These are phyloP conservation scores for Scheffersomyces stipitis DNA, from an alignment of 805 yeast genomes.

Conservation along the genomic window DNA sequence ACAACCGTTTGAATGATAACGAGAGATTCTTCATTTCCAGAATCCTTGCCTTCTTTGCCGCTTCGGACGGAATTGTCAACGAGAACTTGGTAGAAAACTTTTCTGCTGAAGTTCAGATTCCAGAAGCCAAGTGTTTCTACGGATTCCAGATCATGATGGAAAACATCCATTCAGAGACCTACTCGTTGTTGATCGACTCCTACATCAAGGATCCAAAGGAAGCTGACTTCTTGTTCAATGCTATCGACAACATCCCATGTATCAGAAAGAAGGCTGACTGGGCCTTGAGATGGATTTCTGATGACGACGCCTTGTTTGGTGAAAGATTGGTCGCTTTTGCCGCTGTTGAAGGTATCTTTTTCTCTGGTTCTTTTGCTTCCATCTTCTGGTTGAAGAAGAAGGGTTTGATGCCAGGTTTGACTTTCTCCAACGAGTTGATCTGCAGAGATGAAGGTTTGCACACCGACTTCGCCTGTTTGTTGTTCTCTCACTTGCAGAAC, in stretches of 20 bases:
- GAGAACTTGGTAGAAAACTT: constrained; percentile 97
- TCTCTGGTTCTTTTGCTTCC: constrained; percentile 97
- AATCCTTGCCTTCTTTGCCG: constrained; percentile 96
- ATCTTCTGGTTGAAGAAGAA: constrained; percentile 98
- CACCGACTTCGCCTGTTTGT: constrained; percentile 95
- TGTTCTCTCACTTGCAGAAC: constrained; percentile 89
- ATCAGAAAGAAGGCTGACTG: constrained; percentile 97
- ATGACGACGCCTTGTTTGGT: constrained; percentile 82
- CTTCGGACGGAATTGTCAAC: constrained; percentile 97
- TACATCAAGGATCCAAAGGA: constrained; percentile 96
- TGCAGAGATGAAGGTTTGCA: constrained; percentile 99
- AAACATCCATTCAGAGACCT: constrained; percentile 97
- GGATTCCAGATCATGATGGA: constrained; percentile 99
- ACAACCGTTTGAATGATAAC: constrained; percentile 79
- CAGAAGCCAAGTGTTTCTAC: constrained; percentile 98
- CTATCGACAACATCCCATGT: constrained; percentile 94
- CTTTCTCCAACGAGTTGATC: constrained; percentile 95
- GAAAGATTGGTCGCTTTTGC: constrained; percentile 98
- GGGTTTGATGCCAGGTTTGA: constrained; percentile 98
- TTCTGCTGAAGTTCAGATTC: constrained; percentile 93
- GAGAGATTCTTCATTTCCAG: constrained; percentile 91
- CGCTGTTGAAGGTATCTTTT: constrained; percentile 98
- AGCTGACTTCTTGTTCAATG: constrained; percentile 86
- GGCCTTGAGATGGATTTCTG: constrained; percentile 97
- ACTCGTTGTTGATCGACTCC: constrained; percentile 90